Evolutionary conservation across 2,329 filamentous ascomycete genomes (phyloP), one percentile per base, ranked within the genome.

Genomic region (Fusarium sp.): DNA sequence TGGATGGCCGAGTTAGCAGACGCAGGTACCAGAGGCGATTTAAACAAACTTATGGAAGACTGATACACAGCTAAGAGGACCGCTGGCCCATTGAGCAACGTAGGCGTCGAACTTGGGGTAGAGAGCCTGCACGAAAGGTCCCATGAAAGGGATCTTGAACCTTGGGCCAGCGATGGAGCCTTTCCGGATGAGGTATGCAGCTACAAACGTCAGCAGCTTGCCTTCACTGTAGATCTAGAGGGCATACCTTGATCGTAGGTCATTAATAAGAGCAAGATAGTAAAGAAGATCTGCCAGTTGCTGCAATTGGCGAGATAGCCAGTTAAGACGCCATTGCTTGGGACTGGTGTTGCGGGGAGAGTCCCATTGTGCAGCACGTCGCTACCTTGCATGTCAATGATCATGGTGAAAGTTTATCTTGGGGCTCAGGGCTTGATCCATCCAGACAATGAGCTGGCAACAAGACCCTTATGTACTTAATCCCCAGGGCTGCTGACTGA

Each of bases 31-130:
- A 20, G 20, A 20, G 20, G 20, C 20, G 20, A 20, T 20, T 20
- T 20, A 20, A 20, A 20, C 20, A 20, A 20, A 20, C 20, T 95
- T 95, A 87, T 96, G 94, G 82, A 96, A 95, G 72, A 96, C 91
- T 2, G 93, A 95, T 20, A 96, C 93, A 78, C 94, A 96, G 81
- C 93, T 95, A 67, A 95, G 86, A 22, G 91, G 89, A n/a, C 92
- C 94, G 68, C 92, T 94, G 15, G 90, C 87, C 93, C 93, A 95
- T 85, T 96, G 94, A 14, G 87, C 89, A 77, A 94, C 88, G 83
- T 95, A 96, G 56, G 89, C 86, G 25, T 89, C 88, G 81, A 95
- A 95, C 72, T 92, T 90, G 8, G 94, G 94, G 76, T 94, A 88
- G 33, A 95, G 87, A 4, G 92, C 93, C 78, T 95, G 89, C 27